Base-by-base conservation (phyloP, 73 alveolate genomes). In the Durusdinium trenchii region DNA sequence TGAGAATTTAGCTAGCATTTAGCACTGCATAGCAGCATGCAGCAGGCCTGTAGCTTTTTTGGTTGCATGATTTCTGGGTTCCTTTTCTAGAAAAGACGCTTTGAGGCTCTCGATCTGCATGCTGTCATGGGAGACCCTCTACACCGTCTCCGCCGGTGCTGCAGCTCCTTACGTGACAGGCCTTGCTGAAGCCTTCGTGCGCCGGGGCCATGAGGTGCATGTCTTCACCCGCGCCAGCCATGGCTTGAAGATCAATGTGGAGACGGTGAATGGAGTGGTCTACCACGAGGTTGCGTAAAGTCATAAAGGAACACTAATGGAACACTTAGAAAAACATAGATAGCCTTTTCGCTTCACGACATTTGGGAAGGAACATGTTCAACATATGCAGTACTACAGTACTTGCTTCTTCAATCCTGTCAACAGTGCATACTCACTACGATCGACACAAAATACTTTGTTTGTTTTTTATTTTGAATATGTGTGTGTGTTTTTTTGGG, bases 151-250 rank as follows among this genome's bases (percentile, higher is more conserved):
- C 6, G 99, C 76, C 14, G 99, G 99, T 14, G 85, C 76, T 23
- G 99, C 86, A 28, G 99, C 99, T 38, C 99, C 99, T 50, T 78
- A 94, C 52, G 99, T 94, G 45, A 94, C 99, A 30, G 75, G 86
- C 51, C 99, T 94, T 30, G 90, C 94, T 12, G 99, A 76, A 35
- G 99, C 94, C 64, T 42, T 94, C 52, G 82, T 43, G n/a, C 61
- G 94, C 9, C 83, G 89, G 28, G 99, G 99, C 42, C 93, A 94
- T 38, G 99, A 94, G 86, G 94, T 90, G 57, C 96, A 90, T 30
- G 96, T 90, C 86, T 90, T 90, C 87, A 90, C 96, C 10, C 86
- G 96, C 30, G 96, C 96, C 69, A 90, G 96, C 96, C 96, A 90
- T 32, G 96, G 96, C 71, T 30, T 64, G 75, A 62, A 90, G 54